These are phyloP conservation scores for Lupinus albus DNA, from an alignment of 306 rosid species.

Conservation along the genomic window DNA sequence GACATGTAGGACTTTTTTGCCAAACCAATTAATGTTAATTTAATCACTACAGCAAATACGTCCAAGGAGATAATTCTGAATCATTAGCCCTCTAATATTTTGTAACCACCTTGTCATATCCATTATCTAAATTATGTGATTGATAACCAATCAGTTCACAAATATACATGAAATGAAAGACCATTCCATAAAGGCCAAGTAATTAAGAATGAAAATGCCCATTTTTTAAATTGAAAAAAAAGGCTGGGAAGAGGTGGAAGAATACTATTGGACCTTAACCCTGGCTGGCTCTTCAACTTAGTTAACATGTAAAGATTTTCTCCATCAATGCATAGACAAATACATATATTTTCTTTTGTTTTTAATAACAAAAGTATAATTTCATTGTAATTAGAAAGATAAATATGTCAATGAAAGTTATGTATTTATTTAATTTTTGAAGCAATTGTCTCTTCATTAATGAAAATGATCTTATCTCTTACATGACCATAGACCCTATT, in stretches of 20 bases:
- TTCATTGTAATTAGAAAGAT: conserved; percentile 50
- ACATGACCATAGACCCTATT: conserved; percentile 37
- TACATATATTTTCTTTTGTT: too few species aligned
- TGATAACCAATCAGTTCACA: conserved; percentile 6
- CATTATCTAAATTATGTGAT: conserved; percentile 27
- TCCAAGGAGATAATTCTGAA: conserved; percentile 37
- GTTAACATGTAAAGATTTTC: conserved; percentile 29
- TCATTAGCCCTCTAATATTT: conserved; percentile 37
- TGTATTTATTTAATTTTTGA: too few species aligned
- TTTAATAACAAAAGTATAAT: conserved; percentile 43
- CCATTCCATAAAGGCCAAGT: conserved; percentile 46
- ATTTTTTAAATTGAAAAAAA: neutral
- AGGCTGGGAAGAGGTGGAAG: conserved; percentile 41
- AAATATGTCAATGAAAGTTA: too few species aligned
- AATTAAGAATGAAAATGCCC: conserved; percentile 15
- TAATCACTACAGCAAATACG: too few species aligned
- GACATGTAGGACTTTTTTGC: too few species aligned
- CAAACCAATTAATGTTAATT: too few species aligned
- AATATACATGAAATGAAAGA: conserved; percentile 11
- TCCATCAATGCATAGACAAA: too few species aligned
- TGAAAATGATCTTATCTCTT: conserved; percentile 41
- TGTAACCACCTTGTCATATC: conserved; percentile 24
- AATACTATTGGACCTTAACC: conserved; percentile 43
- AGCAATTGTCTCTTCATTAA: conserved; percentile 18
- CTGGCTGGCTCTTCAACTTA: conserved; percentile 25